Evolutionary conservation across 495 filamentous ascomycete species (phyloP).

Genomic region (Penicillium ucsense): DNA sequence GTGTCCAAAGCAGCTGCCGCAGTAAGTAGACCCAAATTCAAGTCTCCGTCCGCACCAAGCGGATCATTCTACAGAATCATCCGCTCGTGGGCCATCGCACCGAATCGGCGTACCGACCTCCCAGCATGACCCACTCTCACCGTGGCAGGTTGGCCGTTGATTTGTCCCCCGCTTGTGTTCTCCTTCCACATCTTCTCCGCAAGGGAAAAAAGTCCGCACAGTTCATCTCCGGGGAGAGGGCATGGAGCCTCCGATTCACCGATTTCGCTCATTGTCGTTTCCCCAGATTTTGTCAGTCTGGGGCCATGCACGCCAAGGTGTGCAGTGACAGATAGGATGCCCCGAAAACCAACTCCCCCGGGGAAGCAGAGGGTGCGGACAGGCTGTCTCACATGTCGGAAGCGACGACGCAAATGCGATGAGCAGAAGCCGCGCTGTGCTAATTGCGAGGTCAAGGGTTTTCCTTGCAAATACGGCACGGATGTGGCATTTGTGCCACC

Average conservation of each 20-base stretch:
- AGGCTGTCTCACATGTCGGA: conserved; percentile 19
- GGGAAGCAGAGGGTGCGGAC: conserved; percentile 19
- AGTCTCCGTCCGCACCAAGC: neutral
- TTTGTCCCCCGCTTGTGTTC: neutral
- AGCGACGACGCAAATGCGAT: conserved; percentile 20
- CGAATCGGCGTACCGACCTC: conserved; percentile 1
- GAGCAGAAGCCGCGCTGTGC: conserved; percentile 22
- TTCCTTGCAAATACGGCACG: conserved; percentile 17
- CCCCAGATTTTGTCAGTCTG: conserved; percentile 1
- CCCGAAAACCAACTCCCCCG: conserved; percentile 18
- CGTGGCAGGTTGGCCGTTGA: too few species aligned
- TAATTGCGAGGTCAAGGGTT: conserved; percentile 20
- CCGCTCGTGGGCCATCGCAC: neutral
- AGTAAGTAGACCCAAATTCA: too few species aligned
- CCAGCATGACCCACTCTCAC: neutral
- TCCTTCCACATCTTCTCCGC: conserved; percentile 1
- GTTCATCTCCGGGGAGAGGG: conserved; percentile 1
- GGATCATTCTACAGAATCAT: neutral
- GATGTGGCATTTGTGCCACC: conserved; percentile 15
- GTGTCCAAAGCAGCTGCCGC: too few species aligned
- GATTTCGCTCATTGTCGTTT: conserved; percentile 4
- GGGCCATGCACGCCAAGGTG: conserved; percentile 6
- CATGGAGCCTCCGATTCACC: conserved; percentile 10
- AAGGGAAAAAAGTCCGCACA: conserved; percentile 1
- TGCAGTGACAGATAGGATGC: conserved; percentile 6